Conservation (phyloP, 2,329 filamentous ascomycete species). For the Hypoxylon sp. region DNA sequence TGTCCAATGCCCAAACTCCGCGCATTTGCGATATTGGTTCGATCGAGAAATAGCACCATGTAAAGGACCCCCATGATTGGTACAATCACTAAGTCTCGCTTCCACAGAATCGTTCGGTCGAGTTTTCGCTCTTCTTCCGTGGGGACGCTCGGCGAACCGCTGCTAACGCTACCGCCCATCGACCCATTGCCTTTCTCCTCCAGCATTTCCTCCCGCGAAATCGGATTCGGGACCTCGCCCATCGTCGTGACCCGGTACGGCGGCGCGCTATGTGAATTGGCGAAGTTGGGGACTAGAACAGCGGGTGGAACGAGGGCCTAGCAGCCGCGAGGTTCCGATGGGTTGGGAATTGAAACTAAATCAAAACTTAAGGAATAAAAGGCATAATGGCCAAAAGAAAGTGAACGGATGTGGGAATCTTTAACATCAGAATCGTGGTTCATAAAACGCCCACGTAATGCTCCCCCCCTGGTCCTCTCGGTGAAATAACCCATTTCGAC, state of each 20-base stretch:
- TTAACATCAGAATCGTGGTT: background rate
- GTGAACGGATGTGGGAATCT: background rate
- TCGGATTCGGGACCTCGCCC: constrained; percentile 32
- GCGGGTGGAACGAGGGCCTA: constrained; percentile 12
- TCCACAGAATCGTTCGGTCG: constrained; percentile 48
- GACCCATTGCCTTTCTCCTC: constrained; percentile 43
- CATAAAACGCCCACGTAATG: constrained; percentile 14
- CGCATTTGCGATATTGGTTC: constrained; percentile 62
- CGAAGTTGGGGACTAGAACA: background rate
- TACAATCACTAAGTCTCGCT: constrained; percentile 50
- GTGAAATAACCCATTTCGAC: constrained; percentile 2
- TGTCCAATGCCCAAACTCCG: constrained; percentile 51
- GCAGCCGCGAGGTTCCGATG: constrained; percentile 9
- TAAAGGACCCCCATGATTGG: constrained; percentile 53
- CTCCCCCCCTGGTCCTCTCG: constrained; percentile 13
- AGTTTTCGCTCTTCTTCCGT: constrained; percentile 39
- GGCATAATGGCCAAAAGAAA: background rate
- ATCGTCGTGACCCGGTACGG: constrained; percentile 20
- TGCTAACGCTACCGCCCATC: constrained; percentile 20
- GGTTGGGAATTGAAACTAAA: background rate
- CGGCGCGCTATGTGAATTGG: background rate
- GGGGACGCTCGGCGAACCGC: constrained; percentile 9
- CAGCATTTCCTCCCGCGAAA: constrained; percentile 30
- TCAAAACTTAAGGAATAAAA: background rate
- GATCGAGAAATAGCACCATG: constrained; percentile 50